Conservation (phyloP, 805 yeast species). For the Candida succiphila region DNA sequence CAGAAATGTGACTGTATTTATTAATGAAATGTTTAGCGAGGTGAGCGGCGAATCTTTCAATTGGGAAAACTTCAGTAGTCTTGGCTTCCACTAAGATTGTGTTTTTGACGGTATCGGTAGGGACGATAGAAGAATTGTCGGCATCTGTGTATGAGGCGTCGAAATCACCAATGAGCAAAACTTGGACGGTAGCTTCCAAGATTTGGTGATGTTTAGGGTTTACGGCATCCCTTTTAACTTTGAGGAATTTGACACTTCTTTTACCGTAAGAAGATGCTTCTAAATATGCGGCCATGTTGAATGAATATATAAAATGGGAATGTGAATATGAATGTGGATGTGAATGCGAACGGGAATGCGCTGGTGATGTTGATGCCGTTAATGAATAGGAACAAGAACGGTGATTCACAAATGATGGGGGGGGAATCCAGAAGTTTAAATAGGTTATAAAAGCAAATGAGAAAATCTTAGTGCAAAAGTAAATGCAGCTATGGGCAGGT, state of each 20-base stretch:
- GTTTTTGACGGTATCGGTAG: constrained; percentile 91
- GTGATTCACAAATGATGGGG: no score
- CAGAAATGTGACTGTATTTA: constrained; percentile 71
- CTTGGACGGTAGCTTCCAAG: constrained; percentile 75
- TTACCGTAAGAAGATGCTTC: constrained; percentile 73
- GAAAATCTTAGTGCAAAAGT: no score
- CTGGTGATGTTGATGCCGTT: no score
- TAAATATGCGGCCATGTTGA: constrained; percentile 15
- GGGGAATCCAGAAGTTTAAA: no score
- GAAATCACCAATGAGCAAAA: constrained; percentile 67
- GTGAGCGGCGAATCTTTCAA: constrained; percentile 82
- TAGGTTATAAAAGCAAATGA: no score
- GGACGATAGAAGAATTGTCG: constrained; percentile 82
- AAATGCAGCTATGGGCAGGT: no score
- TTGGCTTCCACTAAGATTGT: constrained; percentile 79
- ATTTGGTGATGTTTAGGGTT: constrained; percentile 73
- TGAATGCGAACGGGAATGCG: no score
- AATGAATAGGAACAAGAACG: no score
- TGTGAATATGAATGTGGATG: no score
- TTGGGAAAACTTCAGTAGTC: constrained; percentile 78
- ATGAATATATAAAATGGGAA: neutral
- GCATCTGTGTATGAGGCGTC: constrained; percentile 80
- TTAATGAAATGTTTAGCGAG: constrained; percentile 71
- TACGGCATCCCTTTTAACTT: constrained; percentile 69
- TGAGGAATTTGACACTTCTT: constrained; percentile 85